Evolutionary conservation across 1,284 basidiomycete species (phyloP), one percentile per base, ranked within the genome.

Genomic region (Sphaerobolus stellatus): DNA sequence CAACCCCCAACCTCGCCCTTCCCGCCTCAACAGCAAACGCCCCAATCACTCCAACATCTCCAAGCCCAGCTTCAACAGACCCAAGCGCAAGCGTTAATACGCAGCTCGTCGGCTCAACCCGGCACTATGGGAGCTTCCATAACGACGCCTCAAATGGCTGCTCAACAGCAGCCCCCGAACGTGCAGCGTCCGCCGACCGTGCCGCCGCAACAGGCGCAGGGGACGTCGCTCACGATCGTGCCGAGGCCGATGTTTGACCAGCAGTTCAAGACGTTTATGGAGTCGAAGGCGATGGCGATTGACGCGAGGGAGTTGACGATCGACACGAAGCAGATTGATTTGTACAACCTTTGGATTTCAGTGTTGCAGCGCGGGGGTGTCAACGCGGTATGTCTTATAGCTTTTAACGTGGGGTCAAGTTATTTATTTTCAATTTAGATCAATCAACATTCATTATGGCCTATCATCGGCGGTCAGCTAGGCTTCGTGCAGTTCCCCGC

Each of bases 401-500:
- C 52, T 44, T 7, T 28, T 27, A 24, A 34, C 29, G 22, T 43
- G 1, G 2, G 11, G 22, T 29, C 20, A 18, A 49, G 16, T n/a
- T 20, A 20, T 45, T 38, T 13, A 27, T 38, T 28, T 31, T 18
- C 9, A 30, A 33, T 44, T 34, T 50, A 87, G 84, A 78, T 85
- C n/a, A 70, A 71, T 18, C 65, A 71, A 54, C 77, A 76, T 40
- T 84, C 87, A 25, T 58, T 75, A 52, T 90, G 88, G 88, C 64
- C 77, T 13, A 68, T 83, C 44, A 79, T 90, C 56, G 88, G 80
- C 11, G 86, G 75, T 13, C 77, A 76, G 34, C 71, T 90, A 64
- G 83, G 82, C 6, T 82, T 84, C 60, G 74, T 82, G 2, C 74
- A 81, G 48, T 83, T 88, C 57, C 80, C 81, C 3, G 82, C 75